These are phyloP conservation scores for Malassezia slooffiae DNA, from an alignment of 1,284 basidiomycete species.

Conservation along the genomic window DNA sequence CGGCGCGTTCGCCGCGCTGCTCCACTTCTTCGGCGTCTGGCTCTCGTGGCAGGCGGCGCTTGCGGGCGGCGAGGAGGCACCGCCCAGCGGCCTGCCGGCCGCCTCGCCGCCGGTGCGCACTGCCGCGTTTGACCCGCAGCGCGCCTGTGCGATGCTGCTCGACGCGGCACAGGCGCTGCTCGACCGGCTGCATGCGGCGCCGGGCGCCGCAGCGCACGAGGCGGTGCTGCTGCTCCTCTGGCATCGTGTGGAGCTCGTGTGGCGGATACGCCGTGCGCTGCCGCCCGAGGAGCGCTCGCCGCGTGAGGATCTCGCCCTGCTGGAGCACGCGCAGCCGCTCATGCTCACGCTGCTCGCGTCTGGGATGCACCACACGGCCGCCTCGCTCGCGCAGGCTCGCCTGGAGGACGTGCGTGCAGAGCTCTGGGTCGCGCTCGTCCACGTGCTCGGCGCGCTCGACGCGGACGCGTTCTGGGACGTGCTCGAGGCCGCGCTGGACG, in stretches of 20 bases:
- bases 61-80: neutral
- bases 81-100: neutral
- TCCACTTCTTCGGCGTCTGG: constrained; percentile 12
- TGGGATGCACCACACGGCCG: constrained; percentile 26
- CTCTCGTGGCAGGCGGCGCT: constrained; percentile 4
- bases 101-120: neutral
- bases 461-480: constrained; percentile 23
- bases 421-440: constrained; percentile 66
- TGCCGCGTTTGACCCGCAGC: neutral
- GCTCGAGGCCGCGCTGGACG: constrained; percentile 23
- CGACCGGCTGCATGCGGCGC: neutral
- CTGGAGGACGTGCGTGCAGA: constrained; percentile 54
- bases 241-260: constrained; percentile 31
- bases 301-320: neutral
- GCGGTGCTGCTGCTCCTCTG: constrained; percentile 21
- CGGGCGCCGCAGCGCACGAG: neutral
- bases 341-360: constrained; percentile 28
- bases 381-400: neutral
- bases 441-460: constrained; percentile 48
- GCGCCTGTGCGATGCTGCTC: neutral
- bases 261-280: constrained; percentile 10
- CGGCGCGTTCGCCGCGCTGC: neutral
- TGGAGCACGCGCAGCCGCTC: constrained; percentile 15
- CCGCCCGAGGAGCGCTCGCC: neutral
- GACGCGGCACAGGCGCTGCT: neutral